Evolutionary conservation across 2,329 filamentous ascomycete species (phyloP).

Genomic region (Aspergillus sp.): DNA sequence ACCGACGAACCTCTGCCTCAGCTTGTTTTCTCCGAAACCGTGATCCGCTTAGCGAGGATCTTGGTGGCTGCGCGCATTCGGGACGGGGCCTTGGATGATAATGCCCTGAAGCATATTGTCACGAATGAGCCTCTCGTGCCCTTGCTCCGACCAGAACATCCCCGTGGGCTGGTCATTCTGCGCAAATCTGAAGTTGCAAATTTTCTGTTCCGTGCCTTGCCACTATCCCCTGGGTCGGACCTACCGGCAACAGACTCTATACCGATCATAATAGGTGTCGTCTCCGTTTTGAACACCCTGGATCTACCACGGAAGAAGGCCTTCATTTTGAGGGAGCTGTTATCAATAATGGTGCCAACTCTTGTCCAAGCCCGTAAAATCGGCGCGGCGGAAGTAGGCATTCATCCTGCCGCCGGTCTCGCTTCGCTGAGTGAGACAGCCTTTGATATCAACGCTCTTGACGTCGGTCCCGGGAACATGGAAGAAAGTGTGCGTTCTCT

Average conservation of each 20-base stretch:
- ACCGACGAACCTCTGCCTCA: constrained; percentile 54
- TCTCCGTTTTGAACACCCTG: constrained; percentile 76
- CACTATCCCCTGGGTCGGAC: constrained; percentile 58
- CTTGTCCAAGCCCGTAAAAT: constrained; percentile 88
- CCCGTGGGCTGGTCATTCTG: constrained; percentile 45
- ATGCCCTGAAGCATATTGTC: constrained; percentile 61
- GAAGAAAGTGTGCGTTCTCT: constrained; percentile 41
- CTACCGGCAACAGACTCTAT: constrained; percentile 74
- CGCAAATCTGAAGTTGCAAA: constrained; percentile 63
- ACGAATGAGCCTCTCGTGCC: constrained; percentile 44
- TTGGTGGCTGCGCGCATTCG: constrained; percentile 52
- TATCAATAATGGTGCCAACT: constrained; percentile 78
- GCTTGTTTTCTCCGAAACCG: constrained; percentile 56
- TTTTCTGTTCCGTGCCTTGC: constrained; percentile 69
- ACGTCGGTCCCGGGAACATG: constrained; percentile 43
- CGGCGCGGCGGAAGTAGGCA: constrained; percentile 91
- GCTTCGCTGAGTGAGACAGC: constrained; percentile 64
- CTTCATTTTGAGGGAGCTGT: constrained; percentile 80
- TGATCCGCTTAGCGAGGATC: constrained; percentile 55
- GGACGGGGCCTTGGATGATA: constrained; percentile 52
- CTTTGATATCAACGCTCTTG: constrained; percentile 45
- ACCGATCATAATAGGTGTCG: constrained; percentile 79
- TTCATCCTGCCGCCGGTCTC: constrained; percentile 88
- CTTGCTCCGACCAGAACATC: constrained; percentile 34
- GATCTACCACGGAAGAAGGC: constrained; percentile 87